Evolutionary conservation across 2,329 filamentous ascomycete genomes (phyloP).

Genomic region (Fusarium lyarnte): DNA sequence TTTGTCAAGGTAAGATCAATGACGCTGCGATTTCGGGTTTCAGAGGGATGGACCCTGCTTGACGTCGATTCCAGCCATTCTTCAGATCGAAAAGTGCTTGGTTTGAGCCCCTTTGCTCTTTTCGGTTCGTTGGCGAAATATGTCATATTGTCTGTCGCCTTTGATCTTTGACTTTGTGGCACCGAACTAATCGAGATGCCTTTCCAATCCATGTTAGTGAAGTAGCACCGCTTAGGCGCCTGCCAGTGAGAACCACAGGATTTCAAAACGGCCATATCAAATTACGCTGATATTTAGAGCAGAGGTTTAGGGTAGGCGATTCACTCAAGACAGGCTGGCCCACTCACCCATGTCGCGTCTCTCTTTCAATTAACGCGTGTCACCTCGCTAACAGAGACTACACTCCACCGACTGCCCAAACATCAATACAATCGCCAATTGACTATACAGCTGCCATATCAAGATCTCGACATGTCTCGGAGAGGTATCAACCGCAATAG

Average conservation of each 20-base stretch:
- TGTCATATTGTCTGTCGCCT: neutral
- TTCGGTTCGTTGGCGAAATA: neutral
- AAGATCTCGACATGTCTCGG: conserved; percentile 44
- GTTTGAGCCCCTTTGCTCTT: conserved; percentile 6
- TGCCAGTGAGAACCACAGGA: neutral
- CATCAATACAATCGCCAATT: neutral
- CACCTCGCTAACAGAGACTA: neutral
- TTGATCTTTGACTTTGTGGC: neutral
- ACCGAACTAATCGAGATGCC: neutral
- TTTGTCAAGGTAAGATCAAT: conserved; percentile 15
- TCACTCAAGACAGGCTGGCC: neutral
- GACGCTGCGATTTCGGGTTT: conserved; percentile 9
- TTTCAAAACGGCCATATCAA: neutral
- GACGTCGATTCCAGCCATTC: neutral
- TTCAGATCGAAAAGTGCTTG: conserved; percentile 12
- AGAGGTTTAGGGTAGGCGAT: neutral
- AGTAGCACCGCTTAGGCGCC: no score
- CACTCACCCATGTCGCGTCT: neutral
- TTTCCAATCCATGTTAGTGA: neutral
- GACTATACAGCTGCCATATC: conserved; percentile 5
- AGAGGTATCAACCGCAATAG: conserved; percentile 45
- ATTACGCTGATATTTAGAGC: no score
- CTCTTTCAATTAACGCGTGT: conserved; percentile 29
- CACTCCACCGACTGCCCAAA: neutral
- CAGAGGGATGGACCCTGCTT: conserved; percentile 30